Evolutionary conservation across 2,329 filamentous ascomycete genomes (phyloP).

Genomic region (Cylindrodendrum hubeiense): DNA sequence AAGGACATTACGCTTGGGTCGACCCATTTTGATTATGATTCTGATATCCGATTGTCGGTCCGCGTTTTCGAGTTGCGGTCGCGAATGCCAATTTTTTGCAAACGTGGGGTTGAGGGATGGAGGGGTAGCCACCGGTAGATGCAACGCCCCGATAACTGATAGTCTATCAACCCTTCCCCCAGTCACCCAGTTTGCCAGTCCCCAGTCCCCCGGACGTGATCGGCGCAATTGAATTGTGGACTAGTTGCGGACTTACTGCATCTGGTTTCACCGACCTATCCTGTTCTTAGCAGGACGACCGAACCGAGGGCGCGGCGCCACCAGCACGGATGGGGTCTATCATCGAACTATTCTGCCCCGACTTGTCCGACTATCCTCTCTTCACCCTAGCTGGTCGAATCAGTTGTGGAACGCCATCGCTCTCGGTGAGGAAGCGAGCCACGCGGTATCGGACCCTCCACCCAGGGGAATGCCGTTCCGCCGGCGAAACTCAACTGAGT

Average conservation of each 20-base stretch:
- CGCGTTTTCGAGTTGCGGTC: not conserved
- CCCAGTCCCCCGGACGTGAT: not conserved
- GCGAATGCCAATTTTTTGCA: constrained; percentile 14
- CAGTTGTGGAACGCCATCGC: not conserved
- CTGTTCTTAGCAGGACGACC: not conserved
- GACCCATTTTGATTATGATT: constrained; percentile 46
- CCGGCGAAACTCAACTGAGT: not conserved
- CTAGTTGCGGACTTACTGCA: constrained; percentile 20
- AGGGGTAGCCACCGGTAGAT: constrained; percentile 19
- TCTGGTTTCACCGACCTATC: constrained; percentile 6
- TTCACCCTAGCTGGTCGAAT: not conserved
- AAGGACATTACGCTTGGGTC: constrained; percentile 77
- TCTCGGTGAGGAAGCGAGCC: constrained; percentile 19
- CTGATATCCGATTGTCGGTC: not conserved
- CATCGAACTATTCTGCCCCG: not conserved
- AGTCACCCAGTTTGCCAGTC: too few species aligned
- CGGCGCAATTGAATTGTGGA: not conserved
- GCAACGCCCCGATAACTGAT: constrained; percentile 11
- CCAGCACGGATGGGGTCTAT: not conserved
- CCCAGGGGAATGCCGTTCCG: constrained; percentile 1
- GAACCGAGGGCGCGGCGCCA: not conserved
- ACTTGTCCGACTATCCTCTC: not conserved
- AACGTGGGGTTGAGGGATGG: constrained; percentile 22
- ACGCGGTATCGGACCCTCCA: constrained; percentile 2
- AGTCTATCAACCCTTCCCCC: too few species aligned